Evolutionary conservation across 306 rosid species (phyloP).

Genomic region (Calophaca sinica): DNA sequence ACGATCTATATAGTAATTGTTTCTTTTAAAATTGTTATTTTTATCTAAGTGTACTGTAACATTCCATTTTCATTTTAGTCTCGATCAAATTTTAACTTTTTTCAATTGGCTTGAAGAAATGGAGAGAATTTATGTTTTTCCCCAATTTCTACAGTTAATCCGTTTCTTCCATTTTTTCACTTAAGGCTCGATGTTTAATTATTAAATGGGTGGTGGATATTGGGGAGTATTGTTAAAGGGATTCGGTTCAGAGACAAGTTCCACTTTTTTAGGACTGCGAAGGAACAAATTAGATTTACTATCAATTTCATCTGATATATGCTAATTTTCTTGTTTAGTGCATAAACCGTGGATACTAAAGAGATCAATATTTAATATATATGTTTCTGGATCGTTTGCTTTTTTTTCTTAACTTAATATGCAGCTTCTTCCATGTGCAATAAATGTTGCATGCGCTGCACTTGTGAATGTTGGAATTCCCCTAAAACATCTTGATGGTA

Average conservation of each 20-base stretch:
- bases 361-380: slow-evolving; percentile 22
- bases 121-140: slow-evolving; percentile 3
- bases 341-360: too few species aligned
- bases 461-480: slow-evolving; percentile 95
- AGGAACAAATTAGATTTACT: slow-evolving; percentile 28
- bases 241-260: too few species aligned
- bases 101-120: slow-evolving; percentile 20
- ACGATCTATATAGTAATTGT: slow-evolving; percentile 29
- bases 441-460: slow-evolving; percentile 94
- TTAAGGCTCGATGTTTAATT: too few species aligned
- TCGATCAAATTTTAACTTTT: neutral
- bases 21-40: too few species aligned
- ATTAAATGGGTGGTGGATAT: too few species aligned
- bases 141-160: too few species aligned
- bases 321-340: slow-evolving; percentile 22
- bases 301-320: slow-evolving; percentile 2
- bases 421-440: slow-evolving; percentile 95
- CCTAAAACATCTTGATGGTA: slow-evolving; percentile 93
- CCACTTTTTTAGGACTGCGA: slow-evolving; percentile 5
- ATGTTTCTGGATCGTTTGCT: slow-evolving; percentile 36
- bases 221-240: too few species aligned
- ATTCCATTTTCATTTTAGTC: slow-evolving; percentile 35
- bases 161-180: neutral
- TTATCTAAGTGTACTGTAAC: slow-evolving; percentile 12
- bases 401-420: slow-evolving; percentile 60